Base-by-base conservation (phyloP, 2,329 filamentous ascomycete genomes). In the Niveomyces coronatus region DNA sequence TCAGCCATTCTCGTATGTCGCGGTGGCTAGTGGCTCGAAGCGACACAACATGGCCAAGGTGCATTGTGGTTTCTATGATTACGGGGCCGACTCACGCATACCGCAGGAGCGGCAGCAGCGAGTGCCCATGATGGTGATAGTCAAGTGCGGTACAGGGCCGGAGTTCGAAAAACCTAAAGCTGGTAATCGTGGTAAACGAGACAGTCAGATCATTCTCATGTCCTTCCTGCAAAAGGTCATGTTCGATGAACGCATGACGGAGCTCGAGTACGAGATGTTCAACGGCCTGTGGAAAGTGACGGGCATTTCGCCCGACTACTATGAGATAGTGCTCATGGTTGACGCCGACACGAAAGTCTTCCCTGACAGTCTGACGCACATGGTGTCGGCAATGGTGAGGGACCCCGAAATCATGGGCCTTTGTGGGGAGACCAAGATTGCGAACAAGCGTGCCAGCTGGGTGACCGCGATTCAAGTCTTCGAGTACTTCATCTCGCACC, bases 161-260 rank as follows among this genome's bases (percentile, higher is more conserved):
- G 91, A 98, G 64, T 73, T 77, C 22, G 69, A 62, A 28, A 82
- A 82, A 51, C 72, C 82, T 41, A 98, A 98, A 64, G 86, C 93
- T 10, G 91, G 91, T 51, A 98, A 98, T 64, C 79, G 91, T 63
- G 93, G 91, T 62, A 98, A 98, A 71, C 85, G 91, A 57, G 91
- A 98, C 71, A 94, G 86, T 67, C 91, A 98, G 61, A 95, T 98
- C 54, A 91, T 98, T 50, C 73, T 98, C 48, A 98, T 98, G 91
- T 95, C 88, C 5, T 98, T 98, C 72, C 67, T 98, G 49, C 91
- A 98, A 58, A 98, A 98, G 67, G 91, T 98, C 55, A 98, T 98
- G 91, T 98, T 98, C 53, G 91, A 98, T 58, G 93, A 98, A 64
- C 84, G 91, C 45, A 98, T 98, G 91, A 98, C 93, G 14, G 89